phyloP scores from a whole-genome alignment of 1,284 basidiomycete genomes.

The Cutaneotrichosporon sp. region DNA sequence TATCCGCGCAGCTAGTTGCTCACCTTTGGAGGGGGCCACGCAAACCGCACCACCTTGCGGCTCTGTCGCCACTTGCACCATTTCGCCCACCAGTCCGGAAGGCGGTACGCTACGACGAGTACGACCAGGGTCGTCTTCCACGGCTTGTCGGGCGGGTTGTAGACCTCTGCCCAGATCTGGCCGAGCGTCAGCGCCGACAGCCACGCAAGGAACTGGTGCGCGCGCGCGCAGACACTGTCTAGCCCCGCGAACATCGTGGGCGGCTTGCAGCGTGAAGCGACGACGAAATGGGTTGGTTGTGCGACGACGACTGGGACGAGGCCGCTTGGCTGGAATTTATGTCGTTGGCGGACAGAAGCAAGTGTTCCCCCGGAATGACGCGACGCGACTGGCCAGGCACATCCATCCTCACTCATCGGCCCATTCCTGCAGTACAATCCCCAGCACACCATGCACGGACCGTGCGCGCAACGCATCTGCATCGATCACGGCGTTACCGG shows the following conservation, averaged over 20 bases:
- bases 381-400: too few relatives aligned
- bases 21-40: conserved; percentile 58
- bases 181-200: conserved; percentile 26
- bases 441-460: too few relatives aligned
- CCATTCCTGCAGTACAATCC: too few relatives aligned
- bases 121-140: conserved; percentile 24
- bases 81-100: conserved; percentile 9
- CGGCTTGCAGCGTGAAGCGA: neutral
- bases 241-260: neutral
- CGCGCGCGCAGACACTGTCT: neutral
- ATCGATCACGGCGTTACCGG: too few relatives aligned
- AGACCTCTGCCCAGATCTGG: conserved; percentile 31
- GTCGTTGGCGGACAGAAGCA: too few relatives aligned
- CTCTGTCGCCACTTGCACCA: conserved; percentile 14
- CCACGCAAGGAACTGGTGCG: neutral
- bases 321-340: too few relatives aligned
- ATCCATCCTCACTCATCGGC: too few relatives aligned
- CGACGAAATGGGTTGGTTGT: neutral
- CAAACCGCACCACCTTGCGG: conserved; percentile 60
- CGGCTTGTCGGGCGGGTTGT: conserved; percentile 29
- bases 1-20: conserved; percentile 20
- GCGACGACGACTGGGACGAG: too few relatives aligned
- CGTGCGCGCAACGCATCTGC: too few relatives aligned
- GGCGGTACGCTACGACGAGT: conserved; percentile 1
- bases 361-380: too few relatives aligned